Evolutionary conservation across 225 moss, liverwort and hornwort species (phyloP).

Genomic region (Pseudoscleropodium purum): DNA sequence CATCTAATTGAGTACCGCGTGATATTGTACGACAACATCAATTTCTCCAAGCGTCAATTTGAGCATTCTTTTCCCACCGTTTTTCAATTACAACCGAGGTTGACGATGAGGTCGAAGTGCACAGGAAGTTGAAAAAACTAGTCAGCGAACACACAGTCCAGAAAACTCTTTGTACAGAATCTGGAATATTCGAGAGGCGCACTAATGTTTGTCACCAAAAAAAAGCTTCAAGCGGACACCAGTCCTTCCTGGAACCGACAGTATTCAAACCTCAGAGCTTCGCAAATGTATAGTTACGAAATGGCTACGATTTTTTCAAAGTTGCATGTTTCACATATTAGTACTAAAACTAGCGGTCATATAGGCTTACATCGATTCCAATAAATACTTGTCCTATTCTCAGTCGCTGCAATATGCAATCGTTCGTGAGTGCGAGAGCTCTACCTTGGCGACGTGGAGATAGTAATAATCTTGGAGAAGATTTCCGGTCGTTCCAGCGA

Average conservation of each 20-base stretch:
- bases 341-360: neutral
- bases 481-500: conserved; percentile 57
- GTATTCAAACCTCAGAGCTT: neutral
- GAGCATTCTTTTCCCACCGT: neutral
- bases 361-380: neutral
- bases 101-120: neutral
- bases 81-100: neutral
- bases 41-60: neutral
- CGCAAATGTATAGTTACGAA: neutral
- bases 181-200: neutral
- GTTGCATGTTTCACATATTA: neutral
- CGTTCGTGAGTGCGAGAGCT: neutral
- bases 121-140: neutral
- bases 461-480: conserved; percentile 60
- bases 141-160: neutral
- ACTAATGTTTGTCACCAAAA: too few relatives aligned
- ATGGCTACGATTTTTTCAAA: neutral
- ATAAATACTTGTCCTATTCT: neutral
- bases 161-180: neutral
- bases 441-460: conserved; percentile 73
- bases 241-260: neutral
- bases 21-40: neutral
- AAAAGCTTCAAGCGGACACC: neutral
- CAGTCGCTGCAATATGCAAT: neutral
- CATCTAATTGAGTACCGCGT: neutral